Base-by-base conservation (phyloP, 805 yeast genomes). In the Clavispora phyllophila region DNA sequence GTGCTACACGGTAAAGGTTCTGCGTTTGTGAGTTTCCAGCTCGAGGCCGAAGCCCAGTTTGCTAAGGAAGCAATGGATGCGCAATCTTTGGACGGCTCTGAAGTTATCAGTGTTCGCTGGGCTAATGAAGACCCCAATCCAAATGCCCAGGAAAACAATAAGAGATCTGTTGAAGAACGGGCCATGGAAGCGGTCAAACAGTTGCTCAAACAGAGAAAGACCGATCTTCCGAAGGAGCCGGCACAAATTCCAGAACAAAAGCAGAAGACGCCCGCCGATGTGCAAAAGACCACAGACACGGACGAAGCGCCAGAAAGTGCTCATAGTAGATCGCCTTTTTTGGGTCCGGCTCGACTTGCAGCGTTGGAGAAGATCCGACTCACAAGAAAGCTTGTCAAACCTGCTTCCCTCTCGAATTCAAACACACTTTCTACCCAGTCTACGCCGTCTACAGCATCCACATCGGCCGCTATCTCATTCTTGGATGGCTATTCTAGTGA, bases 41-140 rank as follows among this genome's bases (percentile, higher is more conserved):
- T 72, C 27, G 96, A 87, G 53, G 60, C 74, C 17, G 82, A 76
- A 56, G 97, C 97, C 0, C 97, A 91, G 60, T 93, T 91, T 70
- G 96, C 96, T 0, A 87, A 87, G 55, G 98, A 91, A 61, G 96
- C 96, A 1, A 87, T 91, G 96, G 78, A 83, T 31, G 82, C 82
- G 35, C 98, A 91, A 60, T 74, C 85, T 8, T 59, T 90, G 7
- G 80, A 75, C 34, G 59, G 49, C 6, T 74, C 76, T 44, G 96
- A 85, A 48, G 75, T 82, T 0, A 62, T 90, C 35, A 76, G 72
- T 46, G 77, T 90, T 1, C 73, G 87, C 49, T 90, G 98, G 98
- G 96, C 97, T 0, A 79, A 78, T 46, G 91, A 85, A 34, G 96
- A 88, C 60, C 95, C 96, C 2, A 84, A 83, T 55, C 93, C 93